These are phyloP conservation scores for Sclerotinia borealis DNA, from an alignment of 2,329 filamentous ascomycete species.

Conservation along the genomic window DNA sequence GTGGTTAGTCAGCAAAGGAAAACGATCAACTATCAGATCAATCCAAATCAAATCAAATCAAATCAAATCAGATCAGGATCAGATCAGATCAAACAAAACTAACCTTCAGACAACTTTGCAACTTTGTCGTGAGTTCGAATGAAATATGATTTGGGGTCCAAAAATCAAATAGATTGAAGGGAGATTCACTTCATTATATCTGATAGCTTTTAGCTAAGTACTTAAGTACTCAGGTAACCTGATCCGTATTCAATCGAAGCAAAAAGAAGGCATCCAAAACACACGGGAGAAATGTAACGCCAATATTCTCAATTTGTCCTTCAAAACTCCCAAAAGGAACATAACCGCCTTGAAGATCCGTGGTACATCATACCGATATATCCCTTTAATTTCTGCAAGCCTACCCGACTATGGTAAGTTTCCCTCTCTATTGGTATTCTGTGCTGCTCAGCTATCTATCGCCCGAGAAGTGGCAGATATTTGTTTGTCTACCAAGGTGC, in stretches of 20 bases:
- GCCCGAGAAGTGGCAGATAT: neutral
- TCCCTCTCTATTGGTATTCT: neutral
- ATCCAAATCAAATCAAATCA: neutral
- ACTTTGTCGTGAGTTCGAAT: neutral
- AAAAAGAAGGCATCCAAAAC: constrained; percentile 4
- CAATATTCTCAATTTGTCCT: neutral
- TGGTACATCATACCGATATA: neutral
- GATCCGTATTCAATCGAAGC: neutral
- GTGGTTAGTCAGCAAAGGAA: neutral
- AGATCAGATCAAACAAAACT: neutral
- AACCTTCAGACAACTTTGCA: neutral
- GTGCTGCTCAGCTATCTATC: neutral
- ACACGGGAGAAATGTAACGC: neutral
- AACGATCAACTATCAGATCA: too few relatives aligned
- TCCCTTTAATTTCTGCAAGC: neutral
- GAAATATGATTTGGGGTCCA: neutral
- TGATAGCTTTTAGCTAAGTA: neutral
- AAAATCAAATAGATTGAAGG: neutral
- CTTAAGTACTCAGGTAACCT: too few relatives aligned
- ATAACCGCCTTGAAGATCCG: neutral
- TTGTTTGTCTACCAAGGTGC: neutral
- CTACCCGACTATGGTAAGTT: neutral
- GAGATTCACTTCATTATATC: neutral
- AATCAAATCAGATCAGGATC: neutral
- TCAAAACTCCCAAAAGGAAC: neutral